phyloP scores from a whole-genome alignment of 2,329 filamentous ascomycete genomes.

The Fusarium gaditjirri region DNA sequence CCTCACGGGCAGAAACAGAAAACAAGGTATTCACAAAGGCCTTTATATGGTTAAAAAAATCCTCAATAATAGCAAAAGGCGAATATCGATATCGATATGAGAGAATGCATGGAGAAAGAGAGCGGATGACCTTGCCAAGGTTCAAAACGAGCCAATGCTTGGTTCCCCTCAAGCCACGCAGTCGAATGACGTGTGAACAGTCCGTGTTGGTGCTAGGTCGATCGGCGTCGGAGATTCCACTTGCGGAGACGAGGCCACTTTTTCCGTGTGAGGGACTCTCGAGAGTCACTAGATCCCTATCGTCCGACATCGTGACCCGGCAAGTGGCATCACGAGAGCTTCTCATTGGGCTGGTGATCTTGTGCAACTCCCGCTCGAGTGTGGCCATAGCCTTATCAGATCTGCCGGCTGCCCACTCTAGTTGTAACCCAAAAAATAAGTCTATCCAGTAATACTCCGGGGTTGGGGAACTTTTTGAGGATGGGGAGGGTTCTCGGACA shows the following conservation, averaged over 20 bases:
- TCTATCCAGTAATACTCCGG: conserved; percentile 1
- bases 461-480: background rate
- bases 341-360: conserved; percentile 11
- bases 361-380: background rate
- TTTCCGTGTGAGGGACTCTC: background rate
- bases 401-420: conserved; percentile 20
- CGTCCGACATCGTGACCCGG: conserved; percentile 22
- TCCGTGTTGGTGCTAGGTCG: conserved; percentile 4
- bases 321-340: background rate
- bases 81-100: background rate
- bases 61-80: background rate
- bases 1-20: background rate
- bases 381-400: conserved; percentile 24
- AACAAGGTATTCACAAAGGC: background rate
- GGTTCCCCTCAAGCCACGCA: conserved; percentile 32
- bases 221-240: conserved; percentile 4
- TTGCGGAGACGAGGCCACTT: background rate
- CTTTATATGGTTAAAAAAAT: conserved; percentile 2
- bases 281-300: conserved; percentile 23
- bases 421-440: conserved; percentile 2
- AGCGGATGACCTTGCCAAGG: conserved; percentile 17
- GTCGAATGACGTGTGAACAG: conserved; percentile 16
- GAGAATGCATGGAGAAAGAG: background rate
- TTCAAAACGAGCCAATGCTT: conserved; percentile 28
- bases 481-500: background rate